Evolutionary conservation across 2,329 filamentous ascomycete genomes (phyloP).

Genomic region (Acrocalymma vagum): DNA sequence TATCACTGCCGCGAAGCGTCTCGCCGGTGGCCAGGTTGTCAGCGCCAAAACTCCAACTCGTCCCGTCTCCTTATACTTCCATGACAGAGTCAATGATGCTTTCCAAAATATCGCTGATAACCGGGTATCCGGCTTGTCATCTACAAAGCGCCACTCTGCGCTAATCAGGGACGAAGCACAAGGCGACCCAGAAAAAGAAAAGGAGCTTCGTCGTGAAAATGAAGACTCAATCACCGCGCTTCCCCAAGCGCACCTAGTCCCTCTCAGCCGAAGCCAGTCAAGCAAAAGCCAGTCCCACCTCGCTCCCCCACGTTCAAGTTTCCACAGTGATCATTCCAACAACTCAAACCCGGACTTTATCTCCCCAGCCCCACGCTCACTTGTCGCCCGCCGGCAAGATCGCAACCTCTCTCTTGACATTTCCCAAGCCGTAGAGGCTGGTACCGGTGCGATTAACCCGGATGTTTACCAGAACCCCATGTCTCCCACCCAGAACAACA

Average conservation of each 20-base stretch:
- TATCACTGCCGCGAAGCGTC: conserved; percentile 79
- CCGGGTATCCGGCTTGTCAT: conserved; percentile 53
- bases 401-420: conserved; percentile 55
- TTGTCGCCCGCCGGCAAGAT: conserved; percentile 53
- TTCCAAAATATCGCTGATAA: conserved; percentile 88
- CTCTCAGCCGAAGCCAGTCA: conserved; percentile 31
- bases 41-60: conserved; percentile 60
- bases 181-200: conserved; percentile 80
- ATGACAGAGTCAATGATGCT: conserved; percentile 87
- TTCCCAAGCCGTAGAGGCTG: conserved; percentile 42
- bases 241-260: conserved; percentile 62
- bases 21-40: conserved; percentile 56
- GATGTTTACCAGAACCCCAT: conserved; percentile 46
- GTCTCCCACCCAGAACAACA: conserved; percentile 9
- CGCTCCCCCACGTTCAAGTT: conserved; percentile 30
- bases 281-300: too few relatives aligned
- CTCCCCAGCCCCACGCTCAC: conserved; percentile 29
- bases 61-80: conserved; percentile 77
- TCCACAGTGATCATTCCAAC: conserved; percentile 26
- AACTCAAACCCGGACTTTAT: conserved; percentile 38
- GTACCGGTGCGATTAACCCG: conserved; percentile 50
- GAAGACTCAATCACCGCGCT: conserved; percentile 86
- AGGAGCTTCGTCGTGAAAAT: conserved; percentile 80
- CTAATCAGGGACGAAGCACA: conserved; percentile 83
- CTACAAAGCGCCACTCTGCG: conserved; percentile 77